These are phyloP conservation scores for Hypsizygus marmoreus DNA, from an alignment of 768 basidiomycete species.

Conservation along the genomic window DNA sequence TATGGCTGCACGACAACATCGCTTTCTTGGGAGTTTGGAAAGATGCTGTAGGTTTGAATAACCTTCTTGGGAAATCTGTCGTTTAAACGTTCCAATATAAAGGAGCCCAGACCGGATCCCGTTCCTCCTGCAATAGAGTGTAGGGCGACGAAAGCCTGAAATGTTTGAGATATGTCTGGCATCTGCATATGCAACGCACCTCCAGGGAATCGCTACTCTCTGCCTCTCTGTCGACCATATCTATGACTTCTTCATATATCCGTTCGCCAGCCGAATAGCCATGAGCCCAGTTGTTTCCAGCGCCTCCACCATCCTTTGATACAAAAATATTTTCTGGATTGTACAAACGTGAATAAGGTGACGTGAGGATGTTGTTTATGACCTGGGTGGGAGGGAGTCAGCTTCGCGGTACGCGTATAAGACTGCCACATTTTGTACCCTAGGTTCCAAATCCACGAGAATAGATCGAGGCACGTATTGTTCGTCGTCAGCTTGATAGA, in stretches of 20 bases:
- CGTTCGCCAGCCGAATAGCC: slow-evolving; percentile 89
- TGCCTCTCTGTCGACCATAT: slow-evolving; percentile 98
- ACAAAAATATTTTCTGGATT: slow-evolving; percentile 98
- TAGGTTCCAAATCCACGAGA: slow-evolving; percentile 92
- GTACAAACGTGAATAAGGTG: slow-evolving; percentile 87
- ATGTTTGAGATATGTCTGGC: background rate
- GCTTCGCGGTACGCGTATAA: slow-evolving; percentile 4
- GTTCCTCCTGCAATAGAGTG: slow-evolving; percentile 99
- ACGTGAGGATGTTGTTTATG: slow-evolving; percentile 90
- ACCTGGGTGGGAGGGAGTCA: slow-evolving; percentile 58
- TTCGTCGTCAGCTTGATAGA: slow-evolving; percentile 99
- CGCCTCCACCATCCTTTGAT: slow-evolving; percentile 97
- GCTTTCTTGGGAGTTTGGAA: slow-evolving; percentile 89
- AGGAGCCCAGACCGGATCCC: slow-evolving; percentile 98
- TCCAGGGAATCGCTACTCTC: slow-evolving; percentile 97
- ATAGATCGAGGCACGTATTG: slow-evolving; percentile 98
- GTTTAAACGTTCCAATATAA: slow-evolving; percentile 91
- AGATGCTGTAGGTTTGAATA: slow-evolving; percentile 98
- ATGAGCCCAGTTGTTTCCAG: slow-evolving; percentile 99
- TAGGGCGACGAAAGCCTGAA: slow-evolving; percentile 96
- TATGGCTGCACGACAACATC: slow-evolving; percentile 99
- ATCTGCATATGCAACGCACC: slow-evolving; percentile 44
- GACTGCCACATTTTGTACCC: slow-evolving; percentile 46
- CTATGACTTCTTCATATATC: slow-evolving; percentile 95
- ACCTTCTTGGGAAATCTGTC: slow-evolving; percentile 99